Conservation (phyloP, 2,329 filamentous ascomycete genomes). For the Dactylellina parvicollis region DNA sequence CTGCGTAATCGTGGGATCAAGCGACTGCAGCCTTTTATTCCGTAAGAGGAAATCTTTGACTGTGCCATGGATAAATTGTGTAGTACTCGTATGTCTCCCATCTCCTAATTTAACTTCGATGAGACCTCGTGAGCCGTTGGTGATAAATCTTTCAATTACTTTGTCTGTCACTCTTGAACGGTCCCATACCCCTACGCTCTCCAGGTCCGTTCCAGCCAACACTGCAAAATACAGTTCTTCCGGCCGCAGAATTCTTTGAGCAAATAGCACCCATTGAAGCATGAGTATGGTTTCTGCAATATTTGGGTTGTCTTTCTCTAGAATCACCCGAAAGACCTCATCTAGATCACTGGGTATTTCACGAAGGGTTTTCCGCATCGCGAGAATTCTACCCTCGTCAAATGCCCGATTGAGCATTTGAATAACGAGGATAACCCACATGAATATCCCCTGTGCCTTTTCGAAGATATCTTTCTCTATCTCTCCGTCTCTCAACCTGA, state of each 20-base stretch:
- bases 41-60: constrained; percentile 53
- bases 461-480: constrained; percentile 4
- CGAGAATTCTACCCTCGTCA: constrained; percentile 39
- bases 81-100: background rate
- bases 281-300: constrained; percentile 32
- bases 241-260: constrained; percentile 3
- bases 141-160: constrained; percentile 33
- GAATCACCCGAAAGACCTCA: constrained; percentile 31
- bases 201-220: background rate
- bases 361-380: constrained; percentile 8
- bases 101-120: constrained; percentile 28
- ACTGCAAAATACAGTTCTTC: constrained; percentile 47
- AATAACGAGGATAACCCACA: constrained; percentile 53
- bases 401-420: constrained; percentile 54
- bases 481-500: background rate
- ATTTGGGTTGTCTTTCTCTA: constrained; percentile 23
- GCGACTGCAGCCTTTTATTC: constrained; percentile 39
- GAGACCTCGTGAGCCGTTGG: constrained; percentile 38
- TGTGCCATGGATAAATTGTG: constrained; percentile 54
- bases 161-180: background rate
- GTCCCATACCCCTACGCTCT: background rate
- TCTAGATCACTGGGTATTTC: constrained; percentile 48
- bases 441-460: constrained; percentile 36
- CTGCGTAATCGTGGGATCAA: constrained; percentile 22
- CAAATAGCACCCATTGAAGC: constrained; percentile 52